Evolutionary conservation across 441 rosid species (phyloP), one percentile per base, ranked within the genome.

Genomic region (Gossypium gossypioides): DNA sequence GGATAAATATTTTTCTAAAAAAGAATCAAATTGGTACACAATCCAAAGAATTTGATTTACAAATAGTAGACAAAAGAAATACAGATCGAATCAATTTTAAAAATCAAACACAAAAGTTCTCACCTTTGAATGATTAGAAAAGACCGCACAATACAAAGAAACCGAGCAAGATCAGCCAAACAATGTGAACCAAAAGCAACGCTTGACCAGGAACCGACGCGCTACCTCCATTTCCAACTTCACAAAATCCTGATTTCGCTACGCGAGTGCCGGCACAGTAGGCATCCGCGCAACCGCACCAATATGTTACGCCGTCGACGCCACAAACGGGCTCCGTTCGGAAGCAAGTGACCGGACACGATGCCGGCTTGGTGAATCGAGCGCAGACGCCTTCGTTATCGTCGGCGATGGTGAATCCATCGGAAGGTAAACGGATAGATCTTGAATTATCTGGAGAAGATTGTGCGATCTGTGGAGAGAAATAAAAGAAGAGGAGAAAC

Each of bases 111-210:
- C 52, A 21, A 18, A 70, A 70, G 4, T 7, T 42, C 56, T 71
- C 37, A 16, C 29, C 4, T 71, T 10, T 9, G 4, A 18, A 67
- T 16, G 4, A 70, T 85, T 83, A 93, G 73, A 93, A 88, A 46
- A 82, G 79, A 42, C 96, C 97, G 16, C 84, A 81, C 25, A 91
- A 69, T 48, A 93, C 86, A 72, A 91, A 89, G 72, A 93, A 77
- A 0, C 94, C 96, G n/a, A 72, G 75, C 69, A 62, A 51, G 70
- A 72, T 63, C 22, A 80, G 16, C 64, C 42, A 27, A 18, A 59
- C 64, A 27, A 59, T 59, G 10, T 59, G 64, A 59, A 59, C 19
- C 42, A 59, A 59, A 59, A 59, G 64, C 40, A 59, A 3, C 5
- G 21, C 64, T 59, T 59, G 64, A 29, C 64, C 64, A 59, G 64